phyloP scores from a whole-genome alignment of 805 yeast species.

The Barnettozyma sp. region DNA sequence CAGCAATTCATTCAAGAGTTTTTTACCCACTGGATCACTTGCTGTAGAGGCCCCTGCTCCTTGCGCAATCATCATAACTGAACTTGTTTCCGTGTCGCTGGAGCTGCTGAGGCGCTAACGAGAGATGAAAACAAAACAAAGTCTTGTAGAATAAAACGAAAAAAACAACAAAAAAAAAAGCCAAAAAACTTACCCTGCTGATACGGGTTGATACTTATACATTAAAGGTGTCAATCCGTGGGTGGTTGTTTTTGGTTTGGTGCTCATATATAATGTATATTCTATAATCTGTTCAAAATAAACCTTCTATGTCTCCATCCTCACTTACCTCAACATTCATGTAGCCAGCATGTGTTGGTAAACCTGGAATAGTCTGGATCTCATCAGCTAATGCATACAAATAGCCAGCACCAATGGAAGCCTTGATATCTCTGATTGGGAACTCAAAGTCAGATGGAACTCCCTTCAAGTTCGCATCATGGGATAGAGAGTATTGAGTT shows the following conservation, averaged over 20 bases:
- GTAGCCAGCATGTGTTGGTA: slow-evolving; percentile 79
- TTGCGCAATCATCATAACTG: no score
- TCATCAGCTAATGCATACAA: slow-evolving; percentile 81
- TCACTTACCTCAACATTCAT: slow-evolving; percentile 81
- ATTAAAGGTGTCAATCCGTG: no score
- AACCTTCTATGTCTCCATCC: slow-evolving; percentile 78
- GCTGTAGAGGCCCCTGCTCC: no score
- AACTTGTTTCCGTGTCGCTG: no score
- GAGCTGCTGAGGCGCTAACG: no score
- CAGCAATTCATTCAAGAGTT: slow-evolving; percentile 57
- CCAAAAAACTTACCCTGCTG: no score
- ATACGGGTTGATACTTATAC: no score
- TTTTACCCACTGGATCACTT: slow-evolving; percentile 18
- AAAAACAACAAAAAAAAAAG: no score
- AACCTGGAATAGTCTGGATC: slow-evolving; percentile 80
- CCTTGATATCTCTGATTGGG: slow-evolving; percentile 76
- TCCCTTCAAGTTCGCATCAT: slow-evolving; percentile 76
- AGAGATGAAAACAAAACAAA: no score
- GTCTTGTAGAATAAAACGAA: no score
- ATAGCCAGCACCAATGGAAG: slow-evolving; percentile 79
- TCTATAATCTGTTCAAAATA: no score
- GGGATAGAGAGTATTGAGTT: slow-evolving; percentile 80
- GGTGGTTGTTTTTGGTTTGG: no score
- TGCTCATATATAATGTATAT: not conserved
- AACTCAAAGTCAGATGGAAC: slow-evolving; percentile 74